These are phyloP conservation scores for Pichia rugopelliculosa DNA, from an alignment of 805 yeast genomes.

Conservation along the genomic window DNA sequence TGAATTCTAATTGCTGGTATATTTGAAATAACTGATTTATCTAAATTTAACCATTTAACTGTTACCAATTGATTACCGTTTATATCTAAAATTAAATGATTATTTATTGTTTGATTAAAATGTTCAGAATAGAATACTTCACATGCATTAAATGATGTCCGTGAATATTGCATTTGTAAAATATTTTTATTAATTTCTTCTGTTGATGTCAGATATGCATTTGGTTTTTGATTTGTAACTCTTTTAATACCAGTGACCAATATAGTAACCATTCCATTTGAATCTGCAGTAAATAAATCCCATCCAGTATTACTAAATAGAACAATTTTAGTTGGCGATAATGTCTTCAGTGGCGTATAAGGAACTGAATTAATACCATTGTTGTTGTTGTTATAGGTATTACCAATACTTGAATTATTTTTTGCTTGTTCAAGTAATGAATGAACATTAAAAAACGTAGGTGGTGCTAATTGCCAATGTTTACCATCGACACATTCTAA, in stretches of 20 bases:
- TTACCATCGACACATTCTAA: conserved; percentile 69
- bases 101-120: conserved; percentile 17
- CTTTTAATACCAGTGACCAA: conserved; percentile 42
- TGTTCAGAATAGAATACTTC: conserved; percentile 44
- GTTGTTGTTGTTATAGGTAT: neutral
- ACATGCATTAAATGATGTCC: conserved; percentile 29
- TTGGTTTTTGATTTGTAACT: conserved; percentile 14
- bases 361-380: neutral
- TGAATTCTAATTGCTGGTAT: conserved; percentile 46
- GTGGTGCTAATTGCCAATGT: conserved; percentile 67
- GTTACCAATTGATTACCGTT: conserved; percentile 33
- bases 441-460: conserved; percentile 25
- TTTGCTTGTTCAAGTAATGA: neutral
- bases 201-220: conserved; percentile 22
- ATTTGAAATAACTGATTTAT: conserved; percentile 54
- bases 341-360: neutral
- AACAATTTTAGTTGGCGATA: conserved; percentile 31
- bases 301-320: conserved; percentile 75
- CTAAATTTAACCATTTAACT: conserved; percentile 68
- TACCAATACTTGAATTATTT: conserved; percentile 12
- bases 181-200: conserved; percentile 31
- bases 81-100: conserved; percentile 17
- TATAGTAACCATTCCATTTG: conserved; percentile 56
- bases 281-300: conserved; percentile 76
- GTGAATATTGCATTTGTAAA: conserved; percentile 32